Evolutionary conservation across 176 grass and related monocot genomes (phyloP).

Genomic region (Themeda triandra): DNA sequence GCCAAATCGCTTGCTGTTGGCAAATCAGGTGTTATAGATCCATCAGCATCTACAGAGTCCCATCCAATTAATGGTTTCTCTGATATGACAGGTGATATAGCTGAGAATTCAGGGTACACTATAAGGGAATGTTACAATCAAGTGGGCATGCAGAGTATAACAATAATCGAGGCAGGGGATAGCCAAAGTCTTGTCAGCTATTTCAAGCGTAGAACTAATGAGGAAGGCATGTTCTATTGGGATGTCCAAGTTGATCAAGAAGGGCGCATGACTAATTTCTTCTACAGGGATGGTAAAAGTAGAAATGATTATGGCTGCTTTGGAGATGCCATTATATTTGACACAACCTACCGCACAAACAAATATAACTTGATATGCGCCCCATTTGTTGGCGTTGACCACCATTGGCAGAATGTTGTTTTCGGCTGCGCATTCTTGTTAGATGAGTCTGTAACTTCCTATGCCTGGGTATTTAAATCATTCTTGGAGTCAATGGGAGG

Average conservation of each 20-base stretch:
- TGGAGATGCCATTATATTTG: constrained; percentile 82
- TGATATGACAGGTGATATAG: constrained; percentile 31
- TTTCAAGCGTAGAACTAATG: constrained; percentile 72
- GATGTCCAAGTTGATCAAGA: constrained; percentile 82
- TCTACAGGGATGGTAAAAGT: constrained; percentile 78
- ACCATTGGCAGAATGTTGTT: constrained; percentile 82
- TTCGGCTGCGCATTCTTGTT: constrained; percentile 75
- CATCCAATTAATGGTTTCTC: constrained; percentile 37
- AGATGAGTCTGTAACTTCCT: constrained; percentile 70
- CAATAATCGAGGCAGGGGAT: constrained; percentile 60
- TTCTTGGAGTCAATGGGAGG: constrained; percentile 78
- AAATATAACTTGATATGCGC: constrained; percentile 65
- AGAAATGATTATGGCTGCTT: constrained; percentile 80
- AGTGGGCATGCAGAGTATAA: constrained; percentile 43
- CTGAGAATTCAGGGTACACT: constrained; percentile 50
- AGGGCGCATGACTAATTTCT: constrained; percentile 67
- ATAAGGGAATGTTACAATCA: constrained; percentile 78
- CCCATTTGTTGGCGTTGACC: constrained; percentile 77
- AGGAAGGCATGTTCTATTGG: constrained; percentile 94
- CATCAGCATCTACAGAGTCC: constrained; percentile 24
- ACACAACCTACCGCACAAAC: constrained; percentile 68
- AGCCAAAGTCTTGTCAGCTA: constrained; percentile 68
- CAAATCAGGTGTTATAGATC: constrained; percentile 51
- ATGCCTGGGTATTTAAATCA: constrained; percentile 70
- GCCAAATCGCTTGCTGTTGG: constrained; percentile 60